Conservation (phyloP, 1,284 basidiomycete genomes). For the Farysia itapuensis region DNA sequence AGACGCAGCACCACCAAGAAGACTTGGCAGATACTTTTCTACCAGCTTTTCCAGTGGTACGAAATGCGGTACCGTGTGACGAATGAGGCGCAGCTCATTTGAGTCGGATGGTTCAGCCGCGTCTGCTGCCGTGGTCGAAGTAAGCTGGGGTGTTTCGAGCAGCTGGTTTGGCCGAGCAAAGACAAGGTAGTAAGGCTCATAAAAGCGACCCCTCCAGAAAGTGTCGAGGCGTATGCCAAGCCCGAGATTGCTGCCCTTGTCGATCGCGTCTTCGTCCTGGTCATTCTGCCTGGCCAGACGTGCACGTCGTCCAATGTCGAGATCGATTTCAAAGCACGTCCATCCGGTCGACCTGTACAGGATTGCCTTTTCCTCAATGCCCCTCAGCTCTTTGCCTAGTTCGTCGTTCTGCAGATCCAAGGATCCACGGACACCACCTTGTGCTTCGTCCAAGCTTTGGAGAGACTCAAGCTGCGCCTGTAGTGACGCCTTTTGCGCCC, state of each 20-base stretch:
- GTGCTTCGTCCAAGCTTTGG: conserved; percentile 6
- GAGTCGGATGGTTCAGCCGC: conserved; percentile 5
- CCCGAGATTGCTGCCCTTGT: conserved; percentile 26
- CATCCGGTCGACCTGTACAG: conserved; percentile 36
- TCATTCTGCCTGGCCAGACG: conserved; percentile 7
- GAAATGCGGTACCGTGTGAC: conserved; percentile 47
- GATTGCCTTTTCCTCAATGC: conserved; percentile 34
- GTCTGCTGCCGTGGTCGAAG: conserved; percentile 13
- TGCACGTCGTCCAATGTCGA: conserved; percentile 41
- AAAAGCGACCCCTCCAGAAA: conserved; percentile 36
- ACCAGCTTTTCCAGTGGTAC: conserved; percentile 32
- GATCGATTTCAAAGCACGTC: conserved; percentile 45
- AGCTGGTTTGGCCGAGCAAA: conserved; percentile 35
- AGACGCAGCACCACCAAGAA: conserved; percentile 9
- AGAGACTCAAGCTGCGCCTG: conserved; percentile 25
- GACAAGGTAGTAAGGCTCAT: conserved; percentile 43
- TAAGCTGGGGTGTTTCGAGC: conserved; percentile 18
- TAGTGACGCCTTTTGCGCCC: conserved; percentile 24
- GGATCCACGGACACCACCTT: neutral
- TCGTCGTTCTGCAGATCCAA: conserved; percentile 14
- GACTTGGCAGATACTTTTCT: conserved; percentile 29
- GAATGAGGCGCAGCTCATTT: conserved; percentile 21
- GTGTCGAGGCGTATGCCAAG: conserved; percentile 43
- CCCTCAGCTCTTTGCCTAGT: conserved; percentile 13
- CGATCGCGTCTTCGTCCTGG: conserved; percentile 2